Conservation (phyloP, 306 rosid genomes). For the Arachis hypogaea region DNA sequence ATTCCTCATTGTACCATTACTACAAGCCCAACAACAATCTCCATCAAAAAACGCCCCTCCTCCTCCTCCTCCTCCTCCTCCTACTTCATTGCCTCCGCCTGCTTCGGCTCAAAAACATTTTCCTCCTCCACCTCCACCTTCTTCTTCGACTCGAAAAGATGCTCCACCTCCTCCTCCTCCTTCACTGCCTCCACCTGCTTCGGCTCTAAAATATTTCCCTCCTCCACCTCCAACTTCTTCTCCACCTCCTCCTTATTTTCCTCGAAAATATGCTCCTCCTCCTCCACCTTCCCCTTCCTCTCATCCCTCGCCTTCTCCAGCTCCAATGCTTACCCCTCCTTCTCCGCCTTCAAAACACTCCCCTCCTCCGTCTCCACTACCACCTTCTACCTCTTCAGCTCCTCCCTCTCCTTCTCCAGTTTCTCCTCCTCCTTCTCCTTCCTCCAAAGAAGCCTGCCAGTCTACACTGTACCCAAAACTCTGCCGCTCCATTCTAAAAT, state of each 20-base stretch:
- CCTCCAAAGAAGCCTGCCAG: conserved; percentile 59
- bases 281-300: too few relatives aligned
- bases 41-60: neutral
- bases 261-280: too few relatives aligned
- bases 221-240: too few relatives aligned
- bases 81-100: neutral
- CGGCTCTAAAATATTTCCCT: too few relatives aligned
- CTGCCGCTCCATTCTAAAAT: conserved; percentile 72
- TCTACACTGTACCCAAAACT: conserved; percentile 73
- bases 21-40: conserved; percentile 30
- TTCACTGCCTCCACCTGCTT: neutral
- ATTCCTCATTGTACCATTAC: conserved; percentile 17
- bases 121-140: too few relatives aligned
- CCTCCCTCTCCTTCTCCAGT: neutral
- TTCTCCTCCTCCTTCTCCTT: conserved; percentile 18
- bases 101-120: too few relatives aligned
- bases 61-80: neutral
- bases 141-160: neutral
- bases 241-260: too few relatives aligned
- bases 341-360: too few relatives aligned
- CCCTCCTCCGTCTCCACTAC: too few relatives aligned
- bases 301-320: neutral
- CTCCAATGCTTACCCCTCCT: neutral
- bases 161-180: conserved; percentile 31
- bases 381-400: too few relatives aligned